A percentile compares a stretch with the other conserved stretches of the same genome.
Conservation (phyloP, 306 rosid species). For the Mucuna pruriens region DNA sequence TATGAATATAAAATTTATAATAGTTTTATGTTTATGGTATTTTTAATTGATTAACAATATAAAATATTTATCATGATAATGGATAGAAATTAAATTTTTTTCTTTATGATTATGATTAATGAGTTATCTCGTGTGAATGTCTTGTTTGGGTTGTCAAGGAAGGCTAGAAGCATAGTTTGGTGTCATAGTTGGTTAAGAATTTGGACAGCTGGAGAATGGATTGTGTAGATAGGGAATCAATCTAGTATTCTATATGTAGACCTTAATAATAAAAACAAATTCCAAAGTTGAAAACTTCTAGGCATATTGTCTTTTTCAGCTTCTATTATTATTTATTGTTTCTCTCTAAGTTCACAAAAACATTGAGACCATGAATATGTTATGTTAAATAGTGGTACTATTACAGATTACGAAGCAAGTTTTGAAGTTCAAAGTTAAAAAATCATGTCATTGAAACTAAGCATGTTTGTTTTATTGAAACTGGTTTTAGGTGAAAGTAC, state of each 20-base stretch:
- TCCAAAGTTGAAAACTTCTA: conserved; percentile 31
- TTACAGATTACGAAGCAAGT: conserved; percentile 30
- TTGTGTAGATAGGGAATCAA: conserved; percentile 15
- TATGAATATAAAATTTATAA: neutral
- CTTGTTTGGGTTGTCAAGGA: neutral
- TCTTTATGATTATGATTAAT: neutral
- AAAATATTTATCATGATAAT: no score
- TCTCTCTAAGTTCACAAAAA: conserved; percentile 9
- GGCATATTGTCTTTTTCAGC: conserved; percentile 21
- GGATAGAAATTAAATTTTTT: no score
- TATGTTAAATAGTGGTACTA: neutral
- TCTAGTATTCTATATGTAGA: neutral
- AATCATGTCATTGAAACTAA: conserved; percentile 22
- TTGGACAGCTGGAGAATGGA: conserved; percentile 33
- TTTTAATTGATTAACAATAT: no score
- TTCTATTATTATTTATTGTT: neutral
- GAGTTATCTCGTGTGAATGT: neutral
- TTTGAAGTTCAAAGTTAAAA: neutral
- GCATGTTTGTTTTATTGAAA: neutral
- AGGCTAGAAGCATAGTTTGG: neutral
- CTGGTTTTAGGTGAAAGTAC: conserved; percentile 74
- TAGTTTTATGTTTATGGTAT: no score
- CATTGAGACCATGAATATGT: conserved; percentile 36
- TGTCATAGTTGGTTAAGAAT: neutral
- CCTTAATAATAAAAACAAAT: conserved; percentile 31